A percentile compares a stretch with the other conserved stretches of the same genome.
Conservation (phyloP, 306 rosid genomes). For the Dryas drummondii region DNA sequence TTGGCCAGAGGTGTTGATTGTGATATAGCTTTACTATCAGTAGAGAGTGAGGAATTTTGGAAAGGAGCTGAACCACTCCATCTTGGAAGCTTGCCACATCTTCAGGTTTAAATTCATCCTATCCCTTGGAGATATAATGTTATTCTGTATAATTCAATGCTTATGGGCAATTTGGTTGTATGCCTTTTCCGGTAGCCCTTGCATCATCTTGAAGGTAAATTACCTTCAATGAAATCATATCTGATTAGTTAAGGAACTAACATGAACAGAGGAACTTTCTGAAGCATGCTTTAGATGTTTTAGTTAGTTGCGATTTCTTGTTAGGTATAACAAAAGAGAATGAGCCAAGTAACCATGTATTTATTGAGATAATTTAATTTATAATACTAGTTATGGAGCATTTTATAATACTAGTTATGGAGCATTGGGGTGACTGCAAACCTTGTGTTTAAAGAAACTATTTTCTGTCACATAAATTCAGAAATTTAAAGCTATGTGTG, state of each 20-base stretch:
- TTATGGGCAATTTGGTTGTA: neutral
- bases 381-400: neutral
- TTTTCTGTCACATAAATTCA: neutral
- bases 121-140: slow-evolving; percentile 10
- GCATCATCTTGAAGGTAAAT: neutral
- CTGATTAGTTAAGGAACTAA: neutral
- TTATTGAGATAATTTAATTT: neutral
- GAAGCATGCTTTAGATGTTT: neutral
- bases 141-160: slow-evolving; percentile 15
- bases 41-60: slow-evolving; percentile 92
- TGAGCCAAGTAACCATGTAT: neutral
- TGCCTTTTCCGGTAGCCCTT: neutral
- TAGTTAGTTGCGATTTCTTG: neutral
- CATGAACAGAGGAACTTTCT: neutral
- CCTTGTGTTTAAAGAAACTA: neutral
- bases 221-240: neutral
- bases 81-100: slow-evolving; percentile 86
- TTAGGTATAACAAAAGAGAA: neutral
- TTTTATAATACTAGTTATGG: neutral
- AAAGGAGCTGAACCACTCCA: slow-evolving; percentile 78
- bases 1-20: slow-evolving; percentile 91
- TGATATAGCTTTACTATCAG: slow-evolving; percentile 96
- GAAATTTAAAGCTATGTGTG: neutral
- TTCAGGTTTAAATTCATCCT: slow-evolving; percentile 63
- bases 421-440: neutral